Base-by-base conservation (phyloP, 2,329 filamentous ascomycete genomes). In the Apiospora pterosperma region DNA sequence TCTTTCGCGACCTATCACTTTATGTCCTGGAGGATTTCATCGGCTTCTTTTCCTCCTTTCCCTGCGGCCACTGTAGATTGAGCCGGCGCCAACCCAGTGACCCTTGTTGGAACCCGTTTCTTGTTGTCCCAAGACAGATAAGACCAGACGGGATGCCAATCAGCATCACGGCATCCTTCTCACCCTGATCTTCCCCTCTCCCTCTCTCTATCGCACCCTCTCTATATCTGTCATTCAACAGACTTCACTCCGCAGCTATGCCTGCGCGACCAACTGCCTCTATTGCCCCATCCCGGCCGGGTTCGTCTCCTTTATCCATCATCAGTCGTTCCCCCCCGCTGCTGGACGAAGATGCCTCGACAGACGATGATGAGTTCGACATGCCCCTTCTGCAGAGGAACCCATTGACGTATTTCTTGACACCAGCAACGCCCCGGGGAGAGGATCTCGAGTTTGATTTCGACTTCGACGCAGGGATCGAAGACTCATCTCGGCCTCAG, bases 401-500 rank as follows among this genome's bases (percentile, higher is more conserved):
- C 67, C 85, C 85, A 19, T 77, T 87, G 62, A 82, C 79, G 59
- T 86, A 85, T 72, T 88, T 87, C 68, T 79, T 87, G 48, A 85
- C 84, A 3, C 73, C 75, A 1, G 82, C 85, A 1, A 76, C 80
- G 0, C 77, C 82, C 0, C 75, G 76, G 12, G 70, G 81, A 36
- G 79, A 82, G 23, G 77, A 80, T 44, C 73, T 78, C 55, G 77
- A 77, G 67, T 79, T 82, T 72, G 82, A 85, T 68, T 80, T 82
- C 67, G 74, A 78, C 61, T 82, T 85, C 69, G 84, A 87, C 70
- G 85, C 85, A 41, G 84, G 85, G 63, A 88, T 88, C 71, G 84
- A 87, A 70, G 80, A 84, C 68, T 72, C 77, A 63, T 80, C 76
- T 65, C 77, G 78, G 4, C 81, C 82, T 3, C 73, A 76, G 34